A percentile compares a stretch with the other conserved stretches of the same genome.
These are phyloP conservation scores for Penicillium psychrosexuale DNA, from an alignment of 2,329 filamentous ascomycete species.

Conservation along the genomic window DNA sequence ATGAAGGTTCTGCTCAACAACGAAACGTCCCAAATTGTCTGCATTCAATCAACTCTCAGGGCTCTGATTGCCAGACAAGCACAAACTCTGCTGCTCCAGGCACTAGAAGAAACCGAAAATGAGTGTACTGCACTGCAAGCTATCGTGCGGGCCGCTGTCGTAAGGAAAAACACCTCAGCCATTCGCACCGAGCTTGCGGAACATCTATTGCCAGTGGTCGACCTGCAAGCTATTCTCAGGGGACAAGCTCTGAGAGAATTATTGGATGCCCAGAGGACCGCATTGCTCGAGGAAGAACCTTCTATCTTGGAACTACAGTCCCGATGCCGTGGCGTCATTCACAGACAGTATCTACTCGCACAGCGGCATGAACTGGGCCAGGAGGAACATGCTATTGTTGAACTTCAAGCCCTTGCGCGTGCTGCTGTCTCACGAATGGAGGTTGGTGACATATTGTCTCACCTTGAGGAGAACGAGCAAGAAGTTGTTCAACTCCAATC, in stretches of 20 bases:
- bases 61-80: conserved; percentile 38
- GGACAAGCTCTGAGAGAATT: conserved; percentile 32
- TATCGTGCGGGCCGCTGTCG: conserved; percentile 40
- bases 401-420: conserved; percentile 41
- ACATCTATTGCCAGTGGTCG: conserved; percentile 28
- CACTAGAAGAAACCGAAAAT: conserved; percentile 41
- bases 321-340: conserved; percentile 44
- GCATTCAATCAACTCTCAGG: conserved; percentile 37
- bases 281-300: conserved; percentile 45
- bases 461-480: conserved; percentile 66
- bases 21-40: conserved; percentile 30
- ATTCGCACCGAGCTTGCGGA: conserved; percentile 30
- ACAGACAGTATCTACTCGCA: conserved; percentile 31
- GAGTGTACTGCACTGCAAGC: conserved; percentile 48
- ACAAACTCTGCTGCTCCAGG: conserved; percentile 40
- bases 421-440: conserved; percentile 42
- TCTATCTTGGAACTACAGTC: conserved; percentile 52
- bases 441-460: conserved; percentile 57
- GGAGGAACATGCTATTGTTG: conserved; percentile 31
- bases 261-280: conserved; percentile 32
- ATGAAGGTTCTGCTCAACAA: conserved; percentile 24
- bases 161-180: conserved; percentile 26
- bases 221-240: conserved; percentile 35
- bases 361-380: conserved; percentile 32
- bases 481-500: conserved; percentile 71